Evolutionary conservation across 345 rosid genomes (phyloP).

Genomic region (Punica granatum): DNA sequence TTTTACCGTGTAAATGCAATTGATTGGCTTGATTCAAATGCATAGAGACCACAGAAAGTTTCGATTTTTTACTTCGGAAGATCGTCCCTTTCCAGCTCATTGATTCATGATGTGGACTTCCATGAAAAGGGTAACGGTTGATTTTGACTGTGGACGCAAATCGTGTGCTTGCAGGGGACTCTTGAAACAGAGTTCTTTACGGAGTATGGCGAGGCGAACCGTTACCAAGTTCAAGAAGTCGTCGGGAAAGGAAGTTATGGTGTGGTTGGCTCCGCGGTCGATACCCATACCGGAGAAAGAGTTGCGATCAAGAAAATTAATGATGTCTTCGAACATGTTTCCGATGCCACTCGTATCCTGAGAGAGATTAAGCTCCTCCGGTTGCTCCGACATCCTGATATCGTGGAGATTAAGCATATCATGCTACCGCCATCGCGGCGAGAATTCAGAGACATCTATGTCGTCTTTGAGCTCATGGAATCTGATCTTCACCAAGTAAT

Average conservation of each 20-base stretch:
- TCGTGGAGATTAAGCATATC: conserved; percentile 89
- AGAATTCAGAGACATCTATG: conserved; percentile 89
- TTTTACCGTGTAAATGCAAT: too few species aligned
- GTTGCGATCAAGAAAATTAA: conserved; percentile 93
- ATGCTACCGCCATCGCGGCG: conserved; percentile 97
- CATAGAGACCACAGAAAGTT: not conserved
- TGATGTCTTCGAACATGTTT: conserved; percentile 94
- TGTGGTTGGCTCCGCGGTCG: conserved; percentile 86
- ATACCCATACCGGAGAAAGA: conserved; percentile 73
- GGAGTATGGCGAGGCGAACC: conserved; percentile 89
- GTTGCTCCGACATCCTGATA: conserved; percentile 88
- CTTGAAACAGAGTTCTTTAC: conserved; percentile 75
- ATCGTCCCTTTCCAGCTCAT: not conserved
- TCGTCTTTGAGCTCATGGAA: conserved; percentile 95
- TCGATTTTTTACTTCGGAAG: not conserved
- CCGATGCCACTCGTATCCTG: conserved; percentile 91
- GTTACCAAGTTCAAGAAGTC: conserved; percentile 84
- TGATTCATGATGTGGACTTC: not conserved
- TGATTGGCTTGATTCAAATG: not conserved
- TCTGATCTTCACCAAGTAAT: conserved; percentile 97
- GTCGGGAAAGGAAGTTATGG: conserved; percentile 97
- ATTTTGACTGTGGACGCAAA: not conserved
- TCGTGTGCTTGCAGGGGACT: conserved; percentile 34
- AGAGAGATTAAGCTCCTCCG: conserved; percentile 94
- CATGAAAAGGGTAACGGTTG: not conserved